These are phyloP conservation scores for Fragosphaeria purpurea DNA, from an alignment of 2,329 filamentous ascomycete species.

Conservation along the genomic window DNA sequence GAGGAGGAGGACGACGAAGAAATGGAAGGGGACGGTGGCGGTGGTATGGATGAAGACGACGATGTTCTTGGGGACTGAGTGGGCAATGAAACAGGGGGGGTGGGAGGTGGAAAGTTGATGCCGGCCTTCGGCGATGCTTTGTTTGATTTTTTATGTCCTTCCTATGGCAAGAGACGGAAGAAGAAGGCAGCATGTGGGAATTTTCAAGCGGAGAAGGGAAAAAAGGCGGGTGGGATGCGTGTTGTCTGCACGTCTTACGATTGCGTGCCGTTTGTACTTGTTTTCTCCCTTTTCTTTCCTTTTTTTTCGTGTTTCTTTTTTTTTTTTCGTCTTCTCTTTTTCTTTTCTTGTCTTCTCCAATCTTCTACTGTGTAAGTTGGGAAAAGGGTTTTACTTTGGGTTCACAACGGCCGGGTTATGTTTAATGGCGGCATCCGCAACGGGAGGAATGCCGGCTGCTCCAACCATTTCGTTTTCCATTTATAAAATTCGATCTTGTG, in stretches of 20 bases:
- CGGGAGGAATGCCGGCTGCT: no score
- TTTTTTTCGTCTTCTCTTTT: not conserved
- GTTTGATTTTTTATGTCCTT: no score
- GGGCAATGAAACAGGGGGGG: not conserved
- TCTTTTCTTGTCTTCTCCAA: not conserved
- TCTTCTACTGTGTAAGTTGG: not conserved
- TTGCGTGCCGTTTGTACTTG: not conserved
- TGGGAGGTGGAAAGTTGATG: not conserved
- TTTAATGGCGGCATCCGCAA: no score
- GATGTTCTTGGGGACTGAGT: slow-evolving; percentile 35
- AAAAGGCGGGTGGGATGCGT: not conserved
- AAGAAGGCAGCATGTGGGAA: no score
- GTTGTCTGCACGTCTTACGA: no score
- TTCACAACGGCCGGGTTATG: no score
- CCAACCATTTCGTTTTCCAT: no score
- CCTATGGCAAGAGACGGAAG: no score
- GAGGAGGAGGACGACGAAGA: slow-evolving; percentile 33
- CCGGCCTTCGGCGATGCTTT: not conserved
- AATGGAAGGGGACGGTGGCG: slow-evolving; percentile 19
- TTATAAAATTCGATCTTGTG: not conserved
- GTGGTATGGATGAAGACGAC: slow-evolving; percentile 32
- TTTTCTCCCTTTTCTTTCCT: not conserved
- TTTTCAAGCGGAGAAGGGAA: not conserved
- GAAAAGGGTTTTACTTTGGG: not conserved
- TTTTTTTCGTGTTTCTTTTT: not conserved